Evolutionary conservation across 768 basidiomycete genomes (phyloP).

Genomic region (Amanita fuliginea): DNA sequence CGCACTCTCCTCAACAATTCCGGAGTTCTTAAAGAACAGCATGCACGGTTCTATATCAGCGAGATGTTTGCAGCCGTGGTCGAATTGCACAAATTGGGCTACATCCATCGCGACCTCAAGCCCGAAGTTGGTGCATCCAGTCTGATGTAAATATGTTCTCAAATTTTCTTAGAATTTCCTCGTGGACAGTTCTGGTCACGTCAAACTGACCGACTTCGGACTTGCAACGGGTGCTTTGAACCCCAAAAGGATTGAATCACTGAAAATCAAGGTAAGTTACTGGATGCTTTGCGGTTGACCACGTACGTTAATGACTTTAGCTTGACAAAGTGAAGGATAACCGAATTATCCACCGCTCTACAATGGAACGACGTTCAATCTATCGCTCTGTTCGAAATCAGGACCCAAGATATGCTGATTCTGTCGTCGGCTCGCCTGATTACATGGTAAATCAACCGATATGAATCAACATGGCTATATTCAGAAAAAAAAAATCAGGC

Average conservation of each 20-base stretch:
- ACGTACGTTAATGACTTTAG: conserved; percentile 24
- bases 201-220: conserved; percentile 97
- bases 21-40: conserved; percentile 94
- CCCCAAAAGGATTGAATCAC: conserved; percentile 86
- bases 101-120: conserved; percentile 96
- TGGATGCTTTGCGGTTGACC: background rate
- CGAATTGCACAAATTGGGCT: conserved; percentile 94
- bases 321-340: conserved; percentile 96
- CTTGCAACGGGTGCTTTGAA: conserved; percentile 94
- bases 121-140: conserved; percentile 56
- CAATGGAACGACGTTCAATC: conserved; percentile 87
- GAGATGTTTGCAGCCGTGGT: conserved; percentile 96
- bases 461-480: background rate
- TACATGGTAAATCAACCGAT: conserved; percentile 63
- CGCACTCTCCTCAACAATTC: conserved; percentile 96
- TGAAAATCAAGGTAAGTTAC: conserved; percentile 73
- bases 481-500: conserved; percentile 27
- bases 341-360: conserved; percentile 80
- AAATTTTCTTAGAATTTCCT: conserved; percentile 70
- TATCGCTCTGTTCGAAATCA: conserved; percentile 87
- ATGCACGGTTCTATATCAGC: conserved; percentile 92
- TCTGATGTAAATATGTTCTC: background rate
- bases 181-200: conserved; percentile 90
- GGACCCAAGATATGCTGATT: conserved; percentile 92
- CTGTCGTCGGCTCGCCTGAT: conserved; percentile 95